Conservation (phyloP, 2,329 filamentous ascomycete species). For the Fusarium subtropicale region DNA sequence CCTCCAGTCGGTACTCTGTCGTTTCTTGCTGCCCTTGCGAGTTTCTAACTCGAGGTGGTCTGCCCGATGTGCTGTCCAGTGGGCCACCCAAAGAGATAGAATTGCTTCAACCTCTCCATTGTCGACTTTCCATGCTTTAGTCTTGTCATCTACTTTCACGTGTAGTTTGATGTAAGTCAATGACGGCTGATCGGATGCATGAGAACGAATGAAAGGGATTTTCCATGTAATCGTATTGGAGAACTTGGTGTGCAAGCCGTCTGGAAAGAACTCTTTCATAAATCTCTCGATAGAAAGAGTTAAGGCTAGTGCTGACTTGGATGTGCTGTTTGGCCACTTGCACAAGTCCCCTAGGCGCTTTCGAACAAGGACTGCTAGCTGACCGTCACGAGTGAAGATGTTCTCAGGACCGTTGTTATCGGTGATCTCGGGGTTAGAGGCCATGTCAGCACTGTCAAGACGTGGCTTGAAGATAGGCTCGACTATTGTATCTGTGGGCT, state of each 20-base stretch:
- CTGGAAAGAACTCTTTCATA: neutral
- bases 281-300: neutral
- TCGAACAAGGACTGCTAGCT: neutral
- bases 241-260: neutral
- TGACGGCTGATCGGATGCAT: no score
- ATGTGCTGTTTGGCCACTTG: neutral
- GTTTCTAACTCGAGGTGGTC: no score
- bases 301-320: neutral
- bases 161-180: neutral
- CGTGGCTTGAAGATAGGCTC: neutral
- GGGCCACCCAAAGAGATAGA: neutral
- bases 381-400: neutral
- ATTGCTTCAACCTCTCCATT: neutral
- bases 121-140: neutral
- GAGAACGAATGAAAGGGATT: neutral
- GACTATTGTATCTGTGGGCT: neutral
- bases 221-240: neutral
- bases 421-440: accelerated
- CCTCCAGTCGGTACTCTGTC: accelerated
- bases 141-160: accelerated
- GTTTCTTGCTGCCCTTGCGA: accelerated
- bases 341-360: neutral
- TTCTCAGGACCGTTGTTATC: no score
- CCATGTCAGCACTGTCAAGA: neutral
- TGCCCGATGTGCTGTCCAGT: accelerated